Evolutionary conservation across 345 rosid species (phyloP).

Genomic region (Brassica napus): DNA sequence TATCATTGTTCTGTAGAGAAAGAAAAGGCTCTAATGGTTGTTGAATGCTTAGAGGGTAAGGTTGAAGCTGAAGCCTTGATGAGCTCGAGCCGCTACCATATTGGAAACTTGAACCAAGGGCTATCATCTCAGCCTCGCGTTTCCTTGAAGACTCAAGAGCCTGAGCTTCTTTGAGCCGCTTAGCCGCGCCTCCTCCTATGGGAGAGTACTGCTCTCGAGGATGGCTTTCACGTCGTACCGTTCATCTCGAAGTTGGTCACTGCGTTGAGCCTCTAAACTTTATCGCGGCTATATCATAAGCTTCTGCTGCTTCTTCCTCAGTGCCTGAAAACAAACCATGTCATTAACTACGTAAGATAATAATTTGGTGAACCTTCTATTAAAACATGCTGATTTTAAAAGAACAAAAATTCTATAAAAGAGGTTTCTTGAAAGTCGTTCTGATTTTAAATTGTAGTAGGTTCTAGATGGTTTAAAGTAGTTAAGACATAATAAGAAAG

Average conservation of each 20-base stretch:
- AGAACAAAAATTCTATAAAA: neutral
- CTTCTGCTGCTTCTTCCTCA: slow-evolving; percentile 99
- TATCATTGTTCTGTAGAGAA: slow-evolving; percentile 71
- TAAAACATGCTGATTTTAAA: neutral
- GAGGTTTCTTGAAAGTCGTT: neutral
- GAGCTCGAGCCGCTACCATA: slow-evolving; percentile 55
- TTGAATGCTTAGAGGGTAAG: slow-evolving; percentile 69
- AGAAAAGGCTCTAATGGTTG: slow-evolving; percentile 64
- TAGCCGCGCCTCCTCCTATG: slow-evolving; percentile 98
- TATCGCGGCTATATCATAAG: slow-evolving; percentile 95
- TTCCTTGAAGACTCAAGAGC: slow-evolving; percentile 84
- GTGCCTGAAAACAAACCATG: slow-evolving; percentile 53
- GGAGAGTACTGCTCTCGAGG: slow-evolving; percentile 86
- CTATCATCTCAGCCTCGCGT: slow-evolving; percentile 80
- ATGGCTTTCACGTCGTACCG: slow-evolving; percentile 93
- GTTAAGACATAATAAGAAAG: slow-evolving; percentile 2
- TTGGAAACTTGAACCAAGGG: slow-evolving; percentile 65
- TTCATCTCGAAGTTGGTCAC: slow-evolving; percentile 97
- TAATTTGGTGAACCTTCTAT: neutral
- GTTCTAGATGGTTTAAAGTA: neutral
- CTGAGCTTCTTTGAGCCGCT: slow-evolving; percentile 91
- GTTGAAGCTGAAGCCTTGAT: slow-evolving; percentile 57
- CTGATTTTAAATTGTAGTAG: neutral
- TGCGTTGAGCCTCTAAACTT: slow-evolving; percentile 91
- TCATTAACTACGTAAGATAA: neutral